phyloP scores from a whole-genome alignment of 2,329 filamentous ascomycete species.

The Talaromyces sp. region DNA sequence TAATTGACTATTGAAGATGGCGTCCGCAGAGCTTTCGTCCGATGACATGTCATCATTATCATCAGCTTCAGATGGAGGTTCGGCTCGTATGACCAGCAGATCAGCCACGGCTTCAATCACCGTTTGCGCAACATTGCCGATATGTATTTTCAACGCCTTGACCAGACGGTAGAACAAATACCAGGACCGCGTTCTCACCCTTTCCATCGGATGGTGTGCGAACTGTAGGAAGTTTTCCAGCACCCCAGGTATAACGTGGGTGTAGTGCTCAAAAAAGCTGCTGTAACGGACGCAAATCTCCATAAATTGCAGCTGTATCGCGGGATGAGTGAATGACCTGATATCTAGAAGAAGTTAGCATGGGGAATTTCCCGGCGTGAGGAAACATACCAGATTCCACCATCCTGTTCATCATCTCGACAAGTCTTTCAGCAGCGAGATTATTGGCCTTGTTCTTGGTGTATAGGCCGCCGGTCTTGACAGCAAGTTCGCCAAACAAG shows the following conservation, averaged over 20 bases:
- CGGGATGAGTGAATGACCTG: constrained; percentile 79
- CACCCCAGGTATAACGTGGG: constrained; percentile 75
- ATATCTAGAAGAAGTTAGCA: constrained; percentile 58
- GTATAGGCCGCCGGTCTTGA: constrained; percentile 81
- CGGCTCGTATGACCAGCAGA: constrained; percentile 83
- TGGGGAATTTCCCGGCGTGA: neutral
- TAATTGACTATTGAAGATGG: constrained; percentile 84
- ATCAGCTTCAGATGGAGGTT: constrained; percentile 70
- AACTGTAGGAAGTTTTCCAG: constrained; percentile 88
- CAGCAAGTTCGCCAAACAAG: constrained; percentile 88
- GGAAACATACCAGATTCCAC: constrained; percentile 72
- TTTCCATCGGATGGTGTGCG: constrained; percentile 81
- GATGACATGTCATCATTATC: constrained; percentile 92
- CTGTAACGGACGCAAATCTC: constrained; percentile 95
- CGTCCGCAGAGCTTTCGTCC: constrained; percentile 83
- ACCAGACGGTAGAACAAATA: constrained; percentile 93
- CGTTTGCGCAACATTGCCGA: constrained; percentile 85
- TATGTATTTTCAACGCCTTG: constrained; percentile 76
- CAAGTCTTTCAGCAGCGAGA: constrained; percentile 72
- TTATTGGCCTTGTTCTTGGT: constrained; percentile 77
- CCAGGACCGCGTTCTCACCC: constrained; percentile 89
- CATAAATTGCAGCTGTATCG: constrained; percentile 94
- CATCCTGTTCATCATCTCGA: constrained; percentile 94
- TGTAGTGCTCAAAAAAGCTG: constrained; percentile 83
- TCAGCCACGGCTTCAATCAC: constrained; percentile 88